These are phyloP conservation scores for Cladosporium sp. DNA, from an alignment of 2,329 filamentous ascomycete species.

Conservation along the genomic window DNA sequence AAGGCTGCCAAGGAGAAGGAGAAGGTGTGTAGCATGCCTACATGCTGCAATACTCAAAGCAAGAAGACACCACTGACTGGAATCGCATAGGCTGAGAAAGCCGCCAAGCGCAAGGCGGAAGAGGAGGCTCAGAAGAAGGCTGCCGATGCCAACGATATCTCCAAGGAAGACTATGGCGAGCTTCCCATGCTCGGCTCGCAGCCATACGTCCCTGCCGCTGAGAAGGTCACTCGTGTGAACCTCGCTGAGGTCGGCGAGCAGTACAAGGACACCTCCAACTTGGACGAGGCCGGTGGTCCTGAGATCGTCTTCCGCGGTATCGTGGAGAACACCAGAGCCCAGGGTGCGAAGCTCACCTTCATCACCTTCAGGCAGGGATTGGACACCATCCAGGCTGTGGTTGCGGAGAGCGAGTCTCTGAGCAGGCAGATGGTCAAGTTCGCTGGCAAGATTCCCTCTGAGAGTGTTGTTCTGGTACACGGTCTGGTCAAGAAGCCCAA, in stretches of 20 bases:
- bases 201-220: conserved; percentile 51
- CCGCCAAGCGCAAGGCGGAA: conserved; percentile 65
- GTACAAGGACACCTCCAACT: conserved; percentile 59
- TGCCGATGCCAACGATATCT: conserved; percentile 64
- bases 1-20: conserved; percentile 90
- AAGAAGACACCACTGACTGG: conserved; percentile 5
- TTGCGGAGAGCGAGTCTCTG: conserved; percentile 59
- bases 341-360: conserved; percentile 90
- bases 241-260: conserved; percentile 64
- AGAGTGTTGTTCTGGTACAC: conserved; percentile 81
- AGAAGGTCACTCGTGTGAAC: conserved; percentile 53
- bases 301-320: conserved; percentile 75
- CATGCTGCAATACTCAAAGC: neutral
- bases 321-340: conserved; percentile 83
- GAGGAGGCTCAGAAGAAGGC: conserved; percentile 66
- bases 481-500: conserved; percentile 77
- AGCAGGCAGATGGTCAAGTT: conserved; percentile 96
- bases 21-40: conserved; percentile 57
- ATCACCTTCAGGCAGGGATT: conserved; percentile 76
- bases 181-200: conserved; percentile 59
- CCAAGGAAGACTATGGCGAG: conserved; percentile 78
- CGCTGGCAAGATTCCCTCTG: conserved; percentile 70
- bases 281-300: conserved; percentile 41
- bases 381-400: conserved; percentile 80
- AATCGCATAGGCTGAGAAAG: conserved; percentile 57